Evolutionary conservation across 139 green algal genomes (phyloP).

Genomic region (Auxenochlorella protothecoides): DNA sequence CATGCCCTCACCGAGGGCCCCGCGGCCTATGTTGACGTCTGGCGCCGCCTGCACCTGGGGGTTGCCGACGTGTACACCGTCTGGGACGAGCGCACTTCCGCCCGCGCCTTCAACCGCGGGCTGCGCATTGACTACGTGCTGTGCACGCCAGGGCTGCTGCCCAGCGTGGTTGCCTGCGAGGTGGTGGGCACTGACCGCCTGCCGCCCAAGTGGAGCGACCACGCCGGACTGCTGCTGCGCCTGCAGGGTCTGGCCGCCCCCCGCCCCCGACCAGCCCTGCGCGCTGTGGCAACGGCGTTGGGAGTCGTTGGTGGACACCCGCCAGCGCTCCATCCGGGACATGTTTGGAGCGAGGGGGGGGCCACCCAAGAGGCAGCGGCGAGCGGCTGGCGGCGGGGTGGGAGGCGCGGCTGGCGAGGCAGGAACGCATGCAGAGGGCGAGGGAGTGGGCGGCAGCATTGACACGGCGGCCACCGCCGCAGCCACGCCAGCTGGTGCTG

Average conservation of each 20-base stretch:
- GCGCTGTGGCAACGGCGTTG: constrained; percentile 16
- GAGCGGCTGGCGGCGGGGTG: background rate
- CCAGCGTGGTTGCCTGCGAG: constrained; percentile 39
- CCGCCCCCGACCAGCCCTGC: constrained; percentile 2
- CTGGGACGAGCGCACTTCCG: constrained; percentile 57
- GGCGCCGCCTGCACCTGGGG: constrained; percentile 39
- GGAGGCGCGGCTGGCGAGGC: background rate
- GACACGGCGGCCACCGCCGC: too few relatives aligned
- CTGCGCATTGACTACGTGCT: constrained; percentile 62
- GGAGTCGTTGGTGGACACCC: constrained; percentile 30
- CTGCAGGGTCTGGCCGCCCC: background rate
- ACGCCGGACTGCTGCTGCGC: constrained; percentile 8
- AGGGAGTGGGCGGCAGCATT: too few relatives aligned
- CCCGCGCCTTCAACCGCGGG: constrained; percentile 55
- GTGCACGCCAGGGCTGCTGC: constrained; percentile 32
- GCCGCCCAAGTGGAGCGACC: constrained; percentile 56
- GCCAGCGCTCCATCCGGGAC: constrained; percentile 29
- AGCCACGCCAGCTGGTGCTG: too few relatives aligned
- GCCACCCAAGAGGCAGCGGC: constrained; percentile 2
- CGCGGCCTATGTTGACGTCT: constrained; percentile 37
- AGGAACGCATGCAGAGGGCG: background rate
- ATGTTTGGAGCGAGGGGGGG: constrained; percentile 23
- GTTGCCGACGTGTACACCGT: constrained; percentile 35
- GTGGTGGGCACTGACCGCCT: constrained; percentile 32
- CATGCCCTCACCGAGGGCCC: constrained; percentile 9